Percentiles rank a stretch among this genome's conserved stretches.
Conservation (phyloP, 345 rosid species). For the Jatropha curcas region DNA sequence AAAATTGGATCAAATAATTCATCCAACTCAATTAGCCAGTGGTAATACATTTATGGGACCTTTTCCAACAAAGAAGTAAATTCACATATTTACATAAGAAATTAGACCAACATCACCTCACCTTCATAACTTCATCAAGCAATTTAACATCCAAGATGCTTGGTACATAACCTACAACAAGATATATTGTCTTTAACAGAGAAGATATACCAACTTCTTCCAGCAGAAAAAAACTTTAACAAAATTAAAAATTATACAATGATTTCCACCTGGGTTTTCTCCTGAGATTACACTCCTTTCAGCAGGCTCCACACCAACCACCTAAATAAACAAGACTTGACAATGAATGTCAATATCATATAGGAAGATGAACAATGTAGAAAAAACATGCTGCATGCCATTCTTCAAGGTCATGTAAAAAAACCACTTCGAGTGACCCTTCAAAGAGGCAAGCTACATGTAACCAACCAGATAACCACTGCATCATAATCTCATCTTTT, state of each 20-base stretch:
- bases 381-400: background rate
- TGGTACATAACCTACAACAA: constrained; percentile 70
- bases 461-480: background rate
- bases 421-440: background rate
- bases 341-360: constrained; percentile 8
- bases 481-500: background rate
- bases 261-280: constrained; percentile 62
- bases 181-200: constrained; percentile 16
- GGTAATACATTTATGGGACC: background rate
- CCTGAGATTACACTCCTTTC: constrained; percentile 90
- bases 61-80: background rate
- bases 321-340: constrained; percentile 40
- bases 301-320: constrained; percentile 95
- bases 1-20: background rate
- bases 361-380: constrained; percentile 11
- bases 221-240: constrained; percentile 3
- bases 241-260: constrained; percentile 18
- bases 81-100: background rate
- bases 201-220: constrained; percentile 11
- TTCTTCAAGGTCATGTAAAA: background rate
- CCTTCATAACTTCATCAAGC: constrained; percentile 91
- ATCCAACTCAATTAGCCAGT: background rate
- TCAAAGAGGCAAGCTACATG: background rate
- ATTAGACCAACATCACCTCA: constrained; percentile 14
- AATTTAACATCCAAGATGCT: constrained; percentile 73